Conservation (phyloP, 305 asterid genomes). For the Fraxinus latifolia region DNA sequence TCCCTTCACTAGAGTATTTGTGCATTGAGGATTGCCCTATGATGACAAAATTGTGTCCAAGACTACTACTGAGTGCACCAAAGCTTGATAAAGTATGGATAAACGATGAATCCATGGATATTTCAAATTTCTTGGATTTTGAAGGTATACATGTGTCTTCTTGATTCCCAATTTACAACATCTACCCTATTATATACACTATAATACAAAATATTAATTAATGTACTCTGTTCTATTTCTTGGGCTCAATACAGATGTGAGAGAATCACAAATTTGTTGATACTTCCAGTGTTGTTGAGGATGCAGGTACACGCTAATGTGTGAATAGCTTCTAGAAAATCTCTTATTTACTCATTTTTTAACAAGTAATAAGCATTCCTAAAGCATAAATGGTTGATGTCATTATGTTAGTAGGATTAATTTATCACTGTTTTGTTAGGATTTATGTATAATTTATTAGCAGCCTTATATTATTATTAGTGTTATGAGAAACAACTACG, state of each 20-base stretch:
- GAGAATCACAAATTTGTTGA: background rate
- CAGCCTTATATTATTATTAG: too few relatives aligned
- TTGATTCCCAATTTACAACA: background rate
- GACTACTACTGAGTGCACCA: background rate
- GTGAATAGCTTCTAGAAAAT: background rate
- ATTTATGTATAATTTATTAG: too few relatives aligned
- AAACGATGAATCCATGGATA: background rate
- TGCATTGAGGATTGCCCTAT: background rate
- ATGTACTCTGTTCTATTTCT: background rate
- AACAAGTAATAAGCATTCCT: background rate
- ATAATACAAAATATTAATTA: too few relatives aligned
- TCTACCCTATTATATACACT: background rate
- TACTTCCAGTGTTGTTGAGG: background rate
- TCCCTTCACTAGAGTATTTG: background rate
- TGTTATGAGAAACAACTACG: too few relatives aligned
- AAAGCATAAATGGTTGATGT: too few relatives aligned
- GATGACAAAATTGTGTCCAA: background rate
- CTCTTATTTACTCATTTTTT: background rate
- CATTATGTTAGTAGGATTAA: background rate
- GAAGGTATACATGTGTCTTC: background rate
- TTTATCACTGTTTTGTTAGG: too few relatives aligned
- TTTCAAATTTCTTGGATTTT: background rate
- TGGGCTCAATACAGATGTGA: background rate
- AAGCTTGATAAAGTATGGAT: background rate
- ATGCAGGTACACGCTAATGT: background rate